phyloP scores from a whole-genome alignment of 23 red algal species.

The Gracilaria caudata region DNA sequence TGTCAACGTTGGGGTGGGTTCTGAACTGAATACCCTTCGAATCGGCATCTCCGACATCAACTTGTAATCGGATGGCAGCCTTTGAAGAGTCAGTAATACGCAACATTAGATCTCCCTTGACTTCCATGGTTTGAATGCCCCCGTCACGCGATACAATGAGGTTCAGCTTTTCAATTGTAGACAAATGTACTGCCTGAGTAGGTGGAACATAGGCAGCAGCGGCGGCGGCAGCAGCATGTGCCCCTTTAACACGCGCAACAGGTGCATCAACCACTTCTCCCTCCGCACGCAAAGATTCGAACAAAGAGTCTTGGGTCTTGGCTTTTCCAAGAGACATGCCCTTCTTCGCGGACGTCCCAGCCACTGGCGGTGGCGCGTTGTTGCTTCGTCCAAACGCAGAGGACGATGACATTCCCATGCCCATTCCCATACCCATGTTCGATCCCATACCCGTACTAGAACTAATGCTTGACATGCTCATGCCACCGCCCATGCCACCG shows the following conservation, averaged over 20 bases:
- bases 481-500: constrained; percentile 18
- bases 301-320: constrained; percentile 78
- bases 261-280: constrained; percentile 90
- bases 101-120: constrained; percentile 95
- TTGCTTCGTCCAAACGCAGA: constrained; percentile 51
- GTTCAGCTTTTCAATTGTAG: constrained; percentile 76
- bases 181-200: constrained; percentile 84
- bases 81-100: constrained; percentile 77
- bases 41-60: constrained; percentile 64
- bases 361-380: constrained; percentile 47
- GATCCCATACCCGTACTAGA: constrained; percentile 2
- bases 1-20: constrained; percentile 94
- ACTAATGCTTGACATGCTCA: constrained; percentile 47
- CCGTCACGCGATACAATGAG: constrained; percentile 82
- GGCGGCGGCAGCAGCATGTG: constrained; percentile 70
- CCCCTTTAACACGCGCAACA: constrained; percentile 39
- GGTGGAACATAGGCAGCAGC: constrained; percentile 65
- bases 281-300: constrained; percentile 87
- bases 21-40: constrained; percentile 77
- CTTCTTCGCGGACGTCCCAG: constrained; percentile 70
- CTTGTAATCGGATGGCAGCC: constrained; percentile 70
- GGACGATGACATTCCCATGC: constrained; percentile 30
- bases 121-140: constrained; percentile 86
- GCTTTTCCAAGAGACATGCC: constrained; percentile 82
- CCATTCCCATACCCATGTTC: constrained; percentile 56